These are phyloP conservation scores for Nothophoma quercina DNA, from an alignment of 2,329 filamentous ascomycete genomes.

Conservation along the genomic window DNA sequence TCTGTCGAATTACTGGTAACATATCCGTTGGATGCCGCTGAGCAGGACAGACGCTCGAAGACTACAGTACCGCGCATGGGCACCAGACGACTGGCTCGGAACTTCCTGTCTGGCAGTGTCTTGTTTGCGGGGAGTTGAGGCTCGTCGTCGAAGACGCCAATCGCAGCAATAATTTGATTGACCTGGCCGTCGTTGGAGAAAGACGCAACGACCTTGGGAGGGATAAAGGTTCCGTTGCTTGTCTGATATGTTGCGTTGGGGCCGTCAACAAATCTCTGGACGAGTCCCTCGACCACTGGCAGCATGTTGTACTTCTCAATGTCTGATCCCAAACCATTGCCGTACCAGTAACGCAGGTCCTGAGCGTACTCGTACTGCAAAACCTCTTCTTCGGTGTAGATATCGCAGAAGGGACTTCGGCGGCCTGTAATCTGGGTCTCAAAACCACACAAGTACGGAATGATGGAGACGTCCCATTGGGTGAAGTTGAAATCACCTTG, in stretches of 20 bases:
- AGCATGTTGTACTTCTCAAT: conserved; percentile 67
- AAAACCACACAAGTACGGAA: conserved; percentile 75
- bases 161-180: conserved; percentile 65
- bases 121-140: conserved; percentile 56
- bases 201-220: conserved; percentile 66
- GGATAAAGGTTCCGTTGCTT: conserved; percentile 56
- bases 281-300: conserved; percentile 64
- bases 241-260: conserved; percentile 59
- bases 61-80: conserved; percentile 72
- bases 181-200: conserved; percentile 74
- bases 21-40: conserved; percentile 7
- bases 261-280: conserved; percentile 61
- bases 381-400: conserved; percentile 69
- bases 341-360: conserved; percentile 74
- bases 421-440: conserved; percentile 72
- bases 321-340: conserved; percentile 64
- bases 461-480: conserved; percentile 61
- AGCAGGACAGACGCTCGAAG: conserved; percentile 69
- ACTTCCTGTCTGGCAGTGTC: conserved; percentile 60
- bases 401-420: conserved; percentile 66
- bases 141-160: conserved; percentile 68
- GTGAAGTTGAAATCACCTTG: conserved; percentile 63
- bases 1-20: conserved; percentile 10
- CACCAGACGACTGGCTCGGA: conserved; percentile 63
- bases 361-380: conserved; percentile 71